A percentile compares a stretch with the other conserved stretches of the same genome.
Evolutionary conservation across 768 basidiomycete genomes (phyloP).

Genomic region (Tylopilus sp.): DNA sequence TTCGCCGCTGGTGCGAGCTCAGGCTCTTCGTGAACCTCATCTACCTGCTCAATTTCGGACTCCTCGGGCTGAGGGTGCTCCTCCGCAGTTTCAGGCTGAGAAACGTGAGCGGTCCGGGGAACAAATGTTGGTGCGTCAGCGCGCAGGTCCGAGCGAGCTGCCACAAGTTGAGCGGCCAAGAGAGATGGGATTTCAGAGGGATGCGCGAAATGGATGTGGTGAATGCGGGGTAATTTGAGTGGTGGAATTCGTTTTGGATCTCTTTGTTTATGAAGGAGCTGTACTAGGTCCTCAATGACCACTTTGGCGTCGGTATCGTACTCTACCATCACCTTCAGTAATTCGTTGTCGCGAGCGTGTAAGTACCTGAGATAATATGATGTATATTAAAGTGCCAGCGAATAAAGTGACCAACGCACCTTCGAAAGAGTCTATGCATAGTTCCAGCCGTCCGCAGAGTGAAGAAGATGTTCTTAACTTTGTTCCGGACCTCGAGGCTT

Average conservation of each 20-base stretch:
- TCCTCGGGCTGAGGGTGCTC: constrained; percentile 1
- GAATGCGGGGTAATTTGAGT: constrained; percentile 18
- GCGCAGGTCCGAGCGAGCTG: constrained; percentile 13
- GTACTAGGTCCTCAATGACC: no score
- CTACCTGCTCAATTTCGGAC: background rate
- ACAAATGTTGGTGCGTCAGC: constrained; percentile 18
- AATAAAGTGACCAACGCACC: no score
- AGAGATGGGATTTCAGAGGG: constrained; percentile 31
- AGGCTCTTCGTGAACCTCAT: constrained; percentile 13
- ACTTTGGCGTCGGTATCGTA: constrained; percentile 13
- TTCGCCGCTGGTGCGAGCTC: constrained; percentile 7
- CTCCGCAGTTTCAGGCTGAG: background rate
- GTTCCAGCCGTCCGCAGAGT: constrained; percentile 2
- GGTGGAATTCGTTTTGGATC: background rate
- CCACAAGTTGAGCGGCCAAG: constrained; percentile 17
- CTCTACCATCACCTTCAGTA: constrained; percentile 11
- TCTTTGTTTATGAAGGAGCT: no score
- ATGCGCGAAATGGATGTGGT: constrained; percentile 29
- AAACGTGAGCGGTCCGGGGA: constrained; percentile 1
- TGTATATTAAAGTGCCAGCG: background rate
- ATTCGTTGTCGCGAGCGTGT: no score
- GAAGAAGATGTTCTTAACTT: constrained; percentile 7
- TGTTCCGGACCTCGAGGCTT: background rate
- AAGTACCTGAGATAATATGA: no score
- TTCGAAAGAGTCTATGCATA: constrained; percentile 9